Percentiles rank a stretch among this genome's conserved stretches.
These are phyloP conservation scores for Lentinula lateritia DNA, from an alignment of 768 basidiomycete species.

Conservation along the genomic window DNA sequence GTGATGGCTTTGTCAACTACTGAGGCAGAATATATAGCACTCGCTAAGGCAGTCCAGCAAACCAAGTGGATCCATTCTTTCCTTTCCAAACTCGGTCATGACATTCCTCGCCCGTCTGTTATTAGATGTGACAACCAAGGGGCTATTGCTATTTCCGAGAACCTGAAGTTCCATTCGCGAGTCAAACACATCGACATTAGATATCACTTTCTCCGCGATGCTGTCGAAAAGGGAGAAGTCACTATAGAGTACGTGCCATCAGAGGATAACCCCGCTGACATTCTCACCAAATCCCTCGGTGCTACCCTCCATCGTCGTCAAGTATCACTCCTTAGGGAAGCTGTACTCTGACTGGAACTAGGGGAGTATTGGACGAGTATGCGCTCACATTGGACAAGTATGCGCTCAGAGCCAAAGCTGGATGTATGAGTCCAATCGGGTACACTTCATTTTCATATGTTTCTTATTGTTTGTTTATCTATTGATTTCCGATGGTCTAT, in stretches of 20 bases:
- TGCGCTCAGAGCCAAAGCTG: too few relatives aligned
- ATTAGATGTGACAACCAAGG: conserved; percentile 20
- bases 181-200: conserved; percentile 31
- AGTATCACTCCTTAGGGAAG: too few relatives aligned
- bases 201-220: conserved; percentile 23
- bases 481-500: too few relatives aligned
- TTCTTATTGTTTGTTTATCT: too few relatives aligned
- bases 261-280: conserved; percentile 22
- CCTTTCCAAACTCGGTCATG: not conserved
- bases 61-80: not conserved
- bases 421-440: too few relatives aligned
- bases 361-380: too few relatives aligned
- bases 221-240: conserved; percentile 12
- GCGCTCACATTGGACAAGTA: too few relatives aligned
- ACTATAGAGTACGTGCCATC: conserved; percentile 6
- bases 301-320: too few relatives aligned
- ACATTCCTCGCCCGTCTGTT: not conserved
- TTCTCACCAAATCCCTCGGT: conserved; percentile 12
- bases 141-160: conserved; percentile 14
- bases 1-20: not conserved
- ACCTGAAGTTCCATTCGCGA: conserved; percentile 18
- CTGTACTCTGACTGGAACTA: too few relatives aligned
- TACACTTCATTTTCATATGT: too few relatives aligned
- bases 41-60: not conserved
- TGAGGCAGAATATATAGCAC: not conserved